Conservation (phyloP, 202 grass and related monocot genomes). For the Carex sylvatica region DNA sequence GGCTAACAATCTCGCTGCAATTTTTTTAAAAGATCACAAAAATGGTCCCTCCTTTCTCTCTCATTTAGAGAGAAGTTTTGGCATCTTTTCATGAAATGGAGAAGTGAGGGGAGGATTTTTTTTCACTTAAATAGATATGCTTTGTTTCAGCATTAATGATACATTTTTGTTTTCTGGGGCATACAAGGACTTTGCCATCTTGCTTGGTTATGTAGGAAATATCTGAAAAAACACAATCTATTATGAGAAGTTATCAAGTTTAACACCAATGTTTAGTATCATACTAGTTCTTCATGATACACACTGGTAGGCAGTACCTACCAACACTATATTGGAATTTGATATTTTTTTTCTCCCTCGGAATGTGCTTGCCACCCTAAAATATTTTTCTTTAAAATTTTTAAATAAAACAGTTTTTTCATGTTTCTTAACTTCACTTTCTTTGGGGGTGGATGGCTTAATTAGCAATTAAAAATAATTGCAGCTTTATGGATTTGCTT, state of each 20-base stretch:
- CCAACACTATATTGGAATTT: background rate
- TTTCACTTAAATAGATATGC: background rate
- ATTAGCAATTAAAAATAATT: slow-evolving; percentile 2
- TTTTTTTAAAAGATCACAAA: background rate
- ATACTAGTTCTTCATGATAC: background rate
- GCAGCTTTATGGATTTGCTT: slow-evolving; percentile 79
- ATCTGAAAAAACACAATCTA: background rate
- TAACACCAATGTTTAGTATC: background rate
- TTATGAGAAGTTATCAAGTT: background rate
- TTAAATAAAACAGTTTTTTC: background rate
- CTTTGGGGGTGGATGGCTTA: background rate
- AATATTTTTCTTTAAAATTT: background rate
- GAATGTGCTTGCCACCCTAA: background rate
- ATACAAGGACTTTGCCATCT: background rate
- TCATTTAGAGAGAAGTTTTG: background rate
- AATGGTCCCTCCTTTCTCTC: background rate
- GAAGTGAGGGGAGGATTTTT: background rate
- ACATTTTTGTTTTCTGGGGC: background rate
- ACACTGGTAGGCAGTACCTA: background rate
- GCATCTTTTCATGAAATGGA: background rate
- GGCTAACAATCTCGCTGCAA: background rate
- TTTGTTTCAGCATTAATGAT: background rate
- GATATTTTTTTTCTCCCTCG: no score
- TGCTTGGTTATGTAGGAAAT: background rate
- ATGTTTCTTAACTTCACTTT: background rate